Percentiles rank a stretch among this genome's conserved stretches.
These are phyloP conservation scores for Vitrella brassicaformis DNA, from an alignment of 73 alveolate species.

Conservation along the genomic window DNA sequence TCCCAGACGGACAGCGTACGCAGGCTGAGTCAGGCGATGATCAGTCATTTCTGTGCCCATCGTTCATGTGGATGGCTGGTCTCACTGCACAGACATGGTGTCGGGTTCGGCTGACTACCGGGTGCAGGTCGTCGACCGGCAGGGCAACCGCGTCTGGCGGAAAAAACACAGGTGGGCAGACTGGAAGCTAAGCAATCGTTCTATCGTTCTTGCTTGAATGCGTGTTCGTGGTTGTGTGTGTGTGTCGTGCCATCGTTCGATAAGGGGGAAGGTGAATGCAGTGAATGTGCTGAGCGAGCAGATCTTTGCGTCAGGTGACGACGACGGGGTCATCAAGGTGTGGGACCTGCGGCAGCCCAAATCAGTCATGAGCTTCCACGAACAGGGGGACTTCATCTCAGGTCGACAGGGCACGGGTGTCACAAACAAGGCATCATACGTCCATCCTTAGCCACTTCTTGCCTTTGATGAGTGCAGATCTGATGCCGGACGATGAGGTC, in stretches of 20 bases:
- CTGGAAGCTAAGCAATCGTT: too few species aligned
- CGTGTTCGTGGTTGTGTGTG: too few species aligned
- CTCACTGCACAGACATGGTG: too few species aligned
- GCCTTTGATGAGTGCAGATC: too few species aligned
- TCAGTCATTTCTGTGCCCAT: too few species aligned
- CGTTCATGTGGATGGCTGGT: too few species aligned
- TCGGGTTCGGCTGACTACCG: neutral
- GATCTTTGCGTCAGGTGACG: constrained; percentile 51
- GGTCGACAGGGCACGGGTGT: constrained; percentile 14
- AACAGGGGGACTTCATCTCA: constrained; percentile 42
- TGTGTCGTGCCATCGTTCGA: too few species aligned
- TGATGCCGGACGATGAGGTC: too few species aligned
- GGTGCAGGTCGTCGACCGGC: neutral
- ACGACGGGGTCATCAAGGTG: constrained; percentile 45
- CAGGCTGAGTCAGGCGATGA: too few species aligned
- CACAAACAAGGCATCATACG: too few species aligned
- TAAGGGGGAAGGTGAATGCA: neutral
- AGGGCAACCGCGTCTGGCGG: neutral
- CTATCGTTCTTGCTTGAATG: too few species aligned
- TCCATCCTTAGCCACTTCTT: too few species aligned
- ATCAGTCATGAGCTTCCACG: neutral
- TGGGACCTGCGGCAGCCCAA: constrained; percentile 47
- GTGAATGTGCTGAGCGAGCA: neutral
- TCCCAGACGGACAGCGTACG: neutral
- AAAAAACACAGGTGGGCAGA: neutral